Conservation (phyloP, 1,284 basidiomycete species). For the Trichosporon coremiiforme region DNA sequence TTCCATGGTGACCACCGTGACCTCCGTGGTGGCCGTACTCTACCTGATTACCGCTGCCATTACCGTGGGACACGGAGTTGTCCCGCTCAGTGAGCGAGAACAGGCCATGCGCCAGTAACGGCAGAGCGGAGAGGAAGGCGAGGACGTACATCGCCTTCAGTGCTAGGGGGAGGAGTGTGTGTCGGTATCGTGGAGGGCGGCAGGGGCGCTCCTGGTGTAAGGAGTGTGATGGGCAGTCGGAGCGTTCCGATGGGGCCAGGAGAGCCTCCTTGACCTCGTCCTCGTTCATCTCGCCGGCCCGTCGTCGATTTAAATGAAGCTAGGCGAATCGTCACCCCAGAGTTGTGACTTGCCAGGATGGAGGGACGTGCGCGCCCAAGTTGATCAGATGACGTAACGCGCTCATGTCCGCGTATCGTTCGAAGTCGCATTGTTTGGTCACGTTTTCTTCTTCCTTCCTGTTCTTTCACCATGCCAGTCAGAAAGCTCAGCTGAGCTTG, state of each 20-base stretch:
- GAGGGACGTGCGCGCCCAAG: constrained; percentile 3
- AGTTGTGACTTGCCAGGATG: not conserved
- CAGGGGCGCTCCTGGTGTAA: not conserved
- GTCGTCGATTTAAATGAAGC: not conserved
- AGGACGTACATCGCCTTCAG: constrained; percentile 6
- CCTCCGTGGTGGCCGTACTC: not conserved
- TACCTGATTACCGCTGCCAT: not conserved
- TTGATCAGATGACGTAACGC: constrained; percentile 1
- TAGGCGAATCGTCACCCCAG: not conserved
- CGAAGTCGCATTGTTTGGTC: not conserved
- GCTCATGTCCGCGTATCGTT: not conserved
- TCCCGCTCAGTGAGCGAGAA: not conserved
- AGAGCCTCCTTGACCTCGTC: constrained; percentile 11
- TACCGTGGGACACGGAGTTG: not conserved
- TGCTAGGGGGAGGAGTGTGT: not conserved
- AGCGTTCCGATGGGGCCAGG: not conserved
- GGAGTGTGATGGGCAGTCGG: not conserved
- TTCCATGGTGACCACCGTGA: not conserved
- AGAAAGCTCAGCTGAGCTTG: too few species aligned
- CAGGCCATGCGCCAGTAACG: not conserved
- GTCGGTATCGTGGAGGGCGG: not conserved
- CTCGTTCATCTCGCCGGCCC: not conserved
- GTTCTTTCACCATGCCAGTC: not conserved
- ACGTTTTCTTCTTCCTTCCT: not conserved
- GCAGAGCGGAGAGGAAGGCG: not conserved